phyloP scores from a whole-genome alignment of 805 yeast species.

The Debaryomyces tyrocola region DNA sequence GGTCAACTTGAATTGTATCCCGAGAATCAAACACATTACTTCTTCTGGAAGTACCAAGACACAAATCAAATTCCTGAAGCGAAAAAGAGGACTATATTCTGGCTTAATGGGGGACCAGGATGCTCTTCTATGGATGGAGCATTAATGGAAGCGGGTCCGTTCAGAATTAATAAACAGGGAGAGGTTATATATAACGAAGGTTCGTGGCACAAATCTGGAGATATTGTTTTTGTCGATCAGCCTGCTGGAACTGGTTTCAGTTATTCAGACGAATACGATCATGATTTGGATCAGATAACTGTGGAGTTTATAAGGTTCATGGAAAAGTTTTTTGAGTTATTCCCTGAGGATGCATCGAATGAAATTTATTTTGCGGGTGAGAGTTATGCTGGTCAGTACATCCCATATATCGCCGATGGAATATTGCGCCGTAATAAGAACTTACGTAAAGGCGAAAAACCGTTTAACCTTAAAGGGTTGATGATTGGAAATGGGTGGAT shows the following conservation, averaged over 20 bases:
- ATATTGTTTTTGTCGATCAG: slow-evolving; percentile 86
- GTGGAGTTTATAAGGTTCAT: slow-evolving; percentile 65
- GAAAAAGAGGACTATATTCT: slow-evolving; percentile 57
- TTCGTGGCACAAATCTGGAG: slow-evolving; percentile 80
- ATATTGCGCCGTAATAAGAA: slow-evolving; percentile 48
- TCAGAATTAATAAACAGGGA: slow-evolving; percentile 51
- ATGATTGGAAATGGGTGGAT: slow-evolving; percentile 94
- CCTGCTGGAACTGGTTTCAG: slow-evolving; percentile 95
- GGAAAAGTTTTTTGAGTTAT: slow-evolving; percentile 60
- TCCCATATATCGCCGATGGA: slow-evolving; percentile 79
- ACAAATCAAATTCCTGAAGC: slow-evolving; percentile 26
- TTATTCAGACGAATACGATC: slow-evolving; percentile 53
- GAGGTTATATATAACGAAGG: slow-evolving; percentile 61
- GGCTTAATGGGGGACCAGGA: slow-evolving; percentile 99
- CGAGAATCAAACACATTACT: slow-evolving; percentile 57
- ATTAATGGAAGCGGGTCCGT: slow-evolving; percentile 87
- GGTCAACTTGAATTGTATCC: slow-evolving; percentile 63
- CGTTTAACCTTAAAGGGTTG: slow-evolving; percentile 58
- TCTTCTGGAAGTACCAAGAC: slow-evolving; percentile 73
- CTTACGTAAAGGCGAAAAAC: slow-evolving; percentile 12
- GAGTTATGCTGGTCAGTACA: slow-evolving; percentile 95
- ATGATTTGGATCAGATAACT: slow-evolving; percentile 57
- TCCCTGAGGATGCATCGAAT: slow-evolving; percentile 67
- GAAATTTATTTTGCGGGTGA: slow-evolving; percentile 88
- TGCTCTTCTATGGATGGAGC: slow-evolving; percentile 99